phyloP scores from a whole-genome alignment of 768 basidiomycete genomes.

The Boletus patriciae region DNA sequence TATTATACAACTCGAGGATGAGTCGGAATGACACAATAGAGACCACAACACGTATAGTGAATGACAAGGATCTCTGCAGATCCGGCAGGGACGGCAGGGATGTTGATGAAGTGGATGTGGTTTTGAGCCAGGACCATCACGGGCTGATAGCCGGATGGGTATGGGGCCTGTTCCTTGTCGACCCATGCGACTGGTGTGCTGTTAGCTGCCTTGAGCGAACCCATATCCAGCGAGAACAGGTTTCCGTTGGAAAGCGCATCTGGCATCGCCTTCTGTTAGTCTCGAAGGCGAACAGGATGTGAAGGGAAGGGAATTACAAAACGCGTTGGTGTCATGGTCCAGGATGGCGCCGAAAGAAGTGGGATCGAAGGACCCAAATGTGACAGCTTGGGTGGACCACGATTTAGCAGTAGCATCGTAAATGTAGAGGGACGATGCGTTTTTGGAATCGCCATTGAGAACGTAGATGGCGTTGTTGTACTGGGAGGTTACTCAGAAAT shows the following conservation, averaged over 20 bases:
- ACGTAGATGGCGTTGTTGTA: constrained; percentile 87
- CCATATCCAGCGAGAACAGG: constrained; percentile 73
- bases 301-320: constrained; percentile 49
- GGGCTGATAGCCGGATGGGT: constrained; percentile 60
- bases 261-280: constrained; percentile 27
- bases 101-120: constrained; percentile 80
- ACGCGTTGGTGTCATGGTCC: constrained; percentile 92
- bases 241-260: constrained; percentile 69
- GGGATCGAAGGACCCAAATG: constrained; percentile 58
- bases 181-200: constrained; percentile 61
- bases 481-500: constrained; percentile 37
- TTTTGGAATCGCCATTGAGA: constrained; percentile 70
- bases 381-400: constrained; percentile 75
- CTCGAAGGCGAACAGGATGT: background rate
- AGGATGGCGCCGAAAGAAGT: constrained; percentile 68
- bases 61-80: constrained; percentile 81
- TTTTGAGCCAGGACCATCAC: constrained; percentile 84
- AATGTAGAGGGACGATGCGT: constrained; percentile 72
- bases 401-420: constrained; percentile 70
- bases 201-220: constrained; percentile 58
- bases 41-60: constrained; percentile 60
- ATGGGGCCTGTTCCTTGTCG: constrained; percentile 56
- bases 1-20: constrained; percentile 29
- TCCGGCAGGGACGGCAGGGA: constrained; percentile 66
- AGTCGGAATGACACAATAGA: background rate